Conservation (phyloP, 2,329 filamentous ascomycete genomes). For the Nannizzia gypsea region DNA sequence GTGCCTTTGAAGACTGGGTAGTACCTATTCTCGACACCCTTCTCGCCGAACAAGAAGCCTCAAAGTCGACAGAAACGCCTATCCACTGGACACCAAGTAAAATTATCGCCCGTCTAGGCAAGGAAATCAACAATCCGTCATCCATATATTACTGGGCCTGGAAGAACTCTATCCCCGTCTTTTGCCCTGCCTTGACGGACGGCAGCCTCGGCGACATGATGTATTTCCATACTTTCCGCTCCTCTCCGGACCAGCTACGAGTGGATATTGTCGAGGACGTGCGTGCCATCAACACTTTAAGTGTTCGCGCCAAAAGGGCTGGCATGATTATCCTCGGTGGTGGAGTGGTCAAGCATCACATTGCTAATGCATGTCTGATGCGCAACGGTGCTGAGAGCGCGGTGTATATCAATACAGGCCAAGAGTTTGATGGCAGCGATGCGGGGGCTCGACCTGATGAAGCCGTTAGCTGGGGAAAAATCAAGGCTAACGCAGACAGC, state of each 20-base stretch:
- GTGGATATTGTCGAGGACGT: slow-evolving; percentile 94
- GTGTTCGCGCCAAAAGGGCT: slow-evolving; percentile 72
- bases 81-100: slow-evolving; percentile 90
- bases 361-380: slow-evolving; percentile 96
- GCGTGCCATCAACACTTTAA: slow-evolving; percentile 79
- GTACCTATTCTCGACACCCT: slow-evolving; percentile 89
- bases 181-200: slow-evolving; percentile 91
- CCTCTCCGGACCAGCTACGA: slow-evolving; percentile 66
- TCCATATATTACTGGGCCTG: slow-evolving; percentile 97
- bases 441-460: slow-evolving; percentile 91
- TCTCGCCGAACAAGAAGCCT: slow-evolving; percentile 83
- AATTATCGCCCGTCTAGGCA: slow-evolving; percentile 77
- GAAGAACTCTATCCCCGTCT: slow-evolving; percentile 92
- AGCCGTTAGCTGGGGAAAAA: slow-evolving; percentile 97
- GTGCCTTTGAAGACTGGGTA: slow-evolving; percentile 94
- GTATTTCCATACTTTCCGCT: slow-evolving; percentile 94
- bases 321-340: slow-evolving; percentile 95
- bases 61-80: slow-evolving; percentile 44
- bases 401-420: slow-evolving; percentile 93
- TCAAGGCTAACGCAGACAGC: slow-evolving; percentile 73
- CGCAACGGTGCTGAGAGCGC: slow-evolving; percentile 93
- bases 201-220: slow-evolving; percentile 95
- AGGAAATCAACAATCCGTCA: slow-evolving; percentile 84
- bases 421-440: slow-evolving; percentile 96
- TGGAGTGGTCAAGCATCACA: slow-evolving; percentile 95